Percentiles rank a stretch among this genome's conserved stretches.
Evolutionary conservation across 2,329 filamentous ascomycete species (phyloP).

Genomic region (Colletotrichum melonis): DNA sequence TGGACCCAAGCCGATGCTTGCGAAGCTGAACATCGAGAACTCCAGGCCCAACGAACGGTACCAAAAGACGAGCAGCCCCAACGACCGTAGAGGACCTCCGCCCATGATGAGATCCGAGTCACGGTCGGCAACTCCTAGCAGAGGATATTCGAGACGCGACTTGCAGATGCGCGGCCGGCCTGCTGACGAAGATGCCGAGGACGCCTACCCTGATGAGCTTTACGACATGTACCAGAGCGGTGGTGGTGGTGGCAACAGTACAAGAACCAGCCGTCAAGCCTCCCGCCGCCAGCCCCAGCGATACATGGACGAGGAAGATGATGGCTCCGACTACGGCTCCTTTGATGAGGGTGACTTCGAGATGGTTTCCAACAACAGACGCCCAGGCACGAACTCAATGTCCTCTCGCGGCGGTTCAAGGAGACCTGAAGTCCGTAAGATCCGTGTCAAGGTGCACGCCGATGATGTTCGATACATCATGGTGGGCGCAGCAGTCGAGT

Average conservation of each 20-base stretch:
- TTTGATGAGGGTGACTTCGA: conserved; percentile 85
- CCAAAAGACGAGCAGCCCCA: conserved; percentile 62
- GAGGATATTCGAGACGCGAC: conserved; percentile 42
- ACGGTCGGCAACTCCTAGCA: conserved; percentile 56
- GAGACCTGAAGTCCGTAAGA: conserved; percentile 76
- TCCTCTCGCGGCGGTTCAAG: conserved; percentile 66
- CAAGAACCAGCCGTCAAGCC: conserved; percentile 54
- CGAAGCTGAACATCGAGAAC: conserved; percentile 70
- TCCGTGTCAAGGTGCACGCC: conserved; percentile 91
- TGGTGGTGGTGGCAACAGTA: conserved; percentile 47
- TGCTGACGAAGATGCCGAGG: conserved; percentile 64
- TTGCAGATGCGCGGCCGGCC: conserved; percentile 35
- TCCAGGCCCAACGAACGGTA: conserved; percentile 64
- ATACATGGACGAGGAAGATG: conserved; percentile 84
- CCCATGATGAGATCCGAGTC: conserved; percentile 48
- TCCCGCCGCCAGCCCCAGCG: conserved; percentile 56
- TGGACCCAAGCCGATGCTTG: conserved; percentile 69
- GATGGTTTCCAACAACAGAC: conserved; percentile 70
- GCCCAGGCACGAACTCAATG: conserved; percentile 57
- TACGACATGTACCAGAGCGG: conserved; percentile 71
- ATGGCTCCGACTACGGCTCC: conserved; percentile 76
- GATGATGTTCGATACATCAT: conserved; percentile 95
- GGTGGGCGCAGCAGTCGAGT: conserved; percentile 78
- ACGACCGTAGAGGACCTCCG: conserved; percentile 46
- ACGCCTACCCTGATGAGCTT: conserved; percentile 75